Evolutionary conservation across 2,329 filamentous ascomycete species (phyloP).

Genomic region (Sporothrix curviconia): DNA sequence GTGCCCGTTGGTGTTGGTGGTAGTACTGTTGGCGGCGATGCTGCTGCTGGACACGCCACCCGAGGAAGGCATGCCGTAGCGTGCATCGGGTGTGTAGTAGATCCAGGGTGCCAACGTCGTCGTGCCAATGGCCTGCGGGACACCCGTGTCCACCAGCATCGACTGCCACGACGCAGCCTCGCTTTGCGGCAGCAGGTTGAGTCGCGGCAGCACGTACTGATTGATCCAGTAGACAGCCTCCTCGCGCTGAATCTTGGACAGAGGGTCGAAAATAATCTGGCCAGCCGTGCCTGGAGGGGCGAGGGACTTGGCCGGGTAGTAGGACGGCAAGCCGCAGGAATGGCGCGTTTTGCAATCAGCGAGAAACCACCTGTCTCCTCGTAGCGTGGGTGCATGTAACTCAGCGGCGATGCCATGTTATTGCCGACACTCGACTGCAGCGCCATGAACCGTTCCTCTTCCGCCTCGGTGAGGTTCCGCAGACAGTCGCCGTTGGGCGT

Average conservation of each 20-base stretch:
- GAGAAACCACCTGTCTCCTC: constrained; percentile 52
- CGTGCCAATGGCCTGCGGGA: constrained; percentile 33
- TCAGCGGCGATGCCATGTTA: constrained; percentile 45
- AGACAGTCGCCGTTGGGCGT: constrained; percentile 72
- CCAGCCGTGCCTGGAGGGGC: background rate
- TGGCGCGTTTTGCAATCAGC: constrained; percentile 57
- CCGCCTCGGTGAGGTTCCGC: constrained; percentile 60
- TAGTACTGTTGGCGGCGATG: constrained; percentile 1
- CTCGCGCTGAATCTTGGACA: constrained; percentile 59
- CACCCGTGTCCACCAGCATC: constrained; percentile 22
- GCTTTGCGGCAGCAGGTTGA: constrained; percentile 47
- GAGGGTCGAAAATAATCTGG: constrained; percentile 38
- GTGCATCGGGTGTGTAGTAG: constrained; percentile 28
- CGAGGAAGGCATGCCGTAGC: background rate
- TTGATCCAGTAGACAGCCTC: constrained; percentile 64
- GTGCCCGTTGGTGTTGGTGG: background rate
- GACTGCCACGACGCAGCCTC: constrained; percentile 29
- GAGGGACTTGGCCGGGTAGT: constrained; percentile 44
- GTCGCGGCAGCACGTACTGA: constrained; percentile 57
- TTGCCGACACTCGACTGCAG: constrained; percentile 55
- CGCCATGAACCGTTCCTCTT: constrained; percentile 64
- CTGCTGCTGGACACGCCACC: constrained; percentile 3
- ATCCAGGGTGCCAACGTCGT: constrained; percentile 51
- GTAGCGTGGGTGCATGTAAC: constrained; percentile 51
- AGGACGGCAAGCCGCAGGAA: constrained; percentile 58